These are phyloP conservation scores for Leishmania lainsoni DNA, from an alignment of 208 protist species.

Conservation along the genomic window DNA sequence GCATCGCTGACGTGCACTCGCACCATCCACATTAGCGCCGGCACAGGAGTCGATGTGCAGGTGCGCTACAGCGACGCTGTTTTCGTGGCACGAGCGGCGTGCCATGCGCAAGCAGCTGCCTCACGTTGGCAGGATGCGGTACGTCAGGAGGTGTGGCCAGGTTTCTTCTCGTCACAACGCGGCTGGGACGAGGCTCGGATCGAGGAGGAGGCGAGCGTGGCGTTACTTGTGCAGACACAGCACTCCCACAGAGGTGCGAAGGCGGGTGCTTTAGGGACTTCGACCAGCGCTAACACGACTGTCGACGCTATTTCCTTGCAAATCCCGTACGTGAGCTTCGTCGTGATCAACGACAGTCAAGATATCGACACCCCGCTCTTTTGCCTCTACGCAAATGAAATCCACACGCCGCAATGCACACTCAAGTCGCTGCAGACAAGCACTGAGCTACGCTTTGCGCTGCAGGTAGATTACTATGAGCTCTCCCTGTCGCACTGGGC, in stretches of 20 bases:
- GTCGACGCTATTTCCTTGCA: background rate
- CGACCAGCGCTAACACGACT: background rate
- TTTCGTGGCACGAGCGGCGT: conserved; percentile 35
- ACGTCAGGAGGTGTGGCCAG: conserved; percentile 24
- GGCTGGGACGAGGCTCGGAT: conserved; percentile 6
- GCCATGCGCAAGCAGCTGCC: conserved; percentile 42
- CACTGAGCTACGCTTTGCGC: conserved; percentile 17
- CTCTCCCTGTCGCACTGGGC: conserved; percentile 27
- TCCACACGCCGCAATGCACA: conserved; percentile 10
- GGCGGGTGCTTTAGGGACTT: background rate
- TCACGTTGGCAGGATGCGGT: conserved; percentile 24
- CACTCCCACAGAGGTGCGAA: background rate
- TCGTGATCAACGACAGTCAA: conserved; percentile 30
- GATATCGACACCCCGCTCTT: conserved; percentile 30
- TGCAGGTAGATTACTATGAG: conserved; percentile 31
- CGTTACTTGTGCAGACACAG: background rate
- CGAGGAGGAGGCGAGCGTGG: background rate
- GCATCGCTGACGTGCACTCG: background rate
- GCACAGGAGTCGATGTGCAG: conserved; percentile 45
- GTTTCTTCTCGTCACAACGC: conserved; percentile 7
- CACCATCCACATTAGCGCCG: conserved; percentile 32
- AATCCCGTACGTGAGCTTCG: conserved; percentile 27
- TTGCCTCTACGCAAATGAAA: conserved; percentile 17
- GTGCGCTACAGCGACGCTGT: conserved; percentile 59
- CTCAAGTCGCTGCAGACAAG: conserved; percentile 9